Conservation (phyloP, 192 early-diverging fungal species). For the Coemansia sp. region DNA sequence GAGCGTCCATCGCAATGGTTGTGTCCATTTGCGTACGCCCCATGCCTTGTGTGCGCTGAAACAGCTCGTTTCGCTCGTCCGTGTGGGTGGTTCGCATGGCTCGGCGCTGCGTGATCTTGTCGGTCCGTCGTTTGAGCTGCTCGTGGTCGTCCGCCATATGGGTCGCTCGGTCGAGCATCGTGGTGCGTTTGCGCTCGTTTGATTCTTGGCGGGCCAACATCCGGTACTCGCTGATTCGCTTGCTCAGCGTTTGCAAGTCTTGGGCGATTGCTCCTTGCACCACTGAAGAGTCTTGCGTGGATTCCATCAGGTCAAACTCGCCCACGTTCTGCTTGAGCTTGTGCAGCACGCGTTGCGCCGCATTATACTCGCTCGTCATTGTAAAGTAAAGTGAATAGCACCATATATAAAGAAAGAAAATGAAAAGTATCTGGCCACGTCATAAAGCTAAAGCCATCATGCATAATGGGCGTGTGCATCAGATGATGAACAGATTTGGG, state of each 20-base stretch:
- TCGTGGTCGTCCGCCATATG: constrained; percentile 45
- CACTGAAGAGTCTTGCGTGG: constrained; percentile 10
- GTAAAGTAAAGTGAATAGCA: not conserved
- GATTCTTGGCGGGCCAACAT: constrained; percentile 42
- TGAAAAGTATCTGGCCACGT: not conserved
- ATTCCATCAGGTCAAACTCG: constrained; percentile 39
- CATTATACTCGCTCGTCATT: constrained; percentile 56
- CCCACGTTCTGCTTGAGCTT: constrained; percentile 49
- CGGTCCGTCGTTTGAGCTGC: constrained; percentile 41
- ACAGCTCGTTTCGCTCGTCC: constrained; percentile 30
- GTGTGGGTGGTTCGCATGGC: constrained; percentile 9
- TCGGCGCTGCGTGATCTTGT: constrained; percentile 39
- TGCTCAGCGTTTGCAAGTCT: constrained; percentile 42
- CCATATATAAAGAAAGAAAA: constrained; percentile 3
- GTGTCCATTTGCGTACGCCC: constrained; percentile 29
- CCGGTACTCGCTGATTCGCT: constrained; percentile 50
- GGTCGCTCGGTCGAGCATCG: constrained; percentile 42
- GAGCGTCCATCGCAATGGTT: constrained; percentile 36
- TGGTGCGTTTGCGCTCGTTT: constrained; percentile 46
- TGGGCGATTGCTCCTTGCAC: constrained; percentile 34
- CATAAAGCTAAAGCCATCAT: not conserved
- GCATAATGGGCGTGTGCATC: not conserved
- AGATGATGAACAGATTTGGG: not conserved
- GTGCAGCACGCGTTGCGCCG: constrained; percentile 53
- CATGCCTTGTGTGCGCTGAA: constrained; percentile 17